Evolutionary conservation across 345 rosid genomes (phyloP), one percentile per base, ranked within the genome.

Genomic region (Laguncularia racemosa): DNA sequence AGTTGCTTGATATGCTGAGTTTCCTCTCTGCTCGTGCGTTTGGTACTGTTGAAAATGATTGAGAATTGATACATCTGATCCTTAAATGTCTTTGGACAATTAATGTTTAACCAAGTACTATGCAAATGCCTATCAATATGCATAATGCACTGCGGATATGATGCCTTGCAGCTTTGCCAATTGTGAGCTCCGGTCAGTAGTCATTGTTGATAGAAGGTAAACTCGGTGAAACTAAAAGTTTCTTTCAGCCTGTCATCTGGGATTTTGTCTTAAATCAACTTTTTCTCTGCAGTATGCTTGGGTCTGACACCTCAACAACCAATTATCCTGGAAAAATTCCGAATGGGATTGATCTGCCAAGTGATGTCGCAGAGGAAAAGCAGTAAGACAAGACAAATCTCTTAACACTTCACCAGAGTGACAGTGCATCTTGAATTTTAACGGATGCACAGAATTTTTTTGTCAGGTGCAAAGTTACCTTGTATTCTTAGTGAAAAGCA

Each of bases 181-280:
- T 48, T 82, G 92, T 49, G 88, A 85, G 50, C 60, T 80, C 48
- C 86, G 84, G 10, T 76, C 86, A 1, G 70, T 82, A 26, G 66
- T 76, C 59, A 58, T 82, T 4, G 66, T 73, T 3, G 77, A 78
- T 16, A 64, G 40, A 56, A 77, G 79, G 79, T 79, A 20, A 67
- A 61, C 58, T 20, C 23, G 1, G 10, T 33, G 11, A 33, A 33
- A 6, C 11, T 7, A 4, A 33, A 7, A 33, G 28, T 23, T 23
- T 23, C 28, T 23, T 23, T 23, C 28, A 23, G 40, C 9, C 40
- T 33, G 40, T 9, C 40, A 9, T 55, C 16, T 10, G 13, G 28
- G 5, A 12, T 14, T 48, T 21, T 20, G 17, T 50, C 46, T 17
- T 10, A 15, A n/a, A 53, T 15, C 16, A 21, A 13, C n/a, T 43